These are phyloP conservation scores for Ceratobasidium sp. DNA, from an alignment of 1,284 basidiomycete species.

Conservation along the genomic window DNA sequence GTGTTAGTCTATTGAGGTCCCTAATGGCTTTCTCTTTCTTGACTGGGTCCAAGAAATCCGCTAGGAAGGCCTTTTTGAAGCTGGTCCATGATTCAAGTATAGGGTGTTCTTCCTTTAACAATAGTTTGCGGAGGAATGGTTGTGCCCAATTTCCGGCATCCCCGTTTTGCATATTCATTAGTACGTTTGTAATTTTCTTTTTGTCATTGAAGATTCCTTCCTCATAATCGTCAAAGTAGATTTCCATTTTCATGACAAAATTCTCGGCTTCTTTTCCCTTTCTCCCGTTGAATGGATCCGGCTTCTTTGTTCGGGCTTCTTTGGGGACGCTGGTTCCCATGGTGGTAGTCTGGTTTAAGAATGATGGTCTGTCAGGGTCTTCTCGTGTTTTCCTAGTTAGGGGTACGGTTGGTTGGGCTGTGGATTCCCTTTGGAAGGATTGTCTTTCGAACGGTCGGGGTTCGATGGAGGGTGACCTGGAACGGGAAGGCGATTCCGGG, in stretches of 20 bases:
- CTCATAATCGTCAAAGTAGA: slow-evolving; percentile 4
- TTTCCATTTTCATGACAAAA: background rate
- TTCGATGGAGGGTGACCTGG: background rate
- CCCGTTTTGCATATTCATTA: background rate
- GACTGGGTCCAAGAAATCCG: background rate
- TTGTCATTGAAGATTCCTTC: background rate
- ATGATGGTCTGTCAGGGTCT: background rate
- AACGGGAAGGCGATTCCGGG: background rate
- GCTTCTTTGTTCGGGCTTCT: background rate
- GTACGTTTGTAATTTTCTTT: background rate
- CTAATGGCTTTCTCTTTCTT: background rate
- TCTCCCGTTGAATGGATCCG: background rate
- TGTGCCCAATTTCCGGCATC: background rate
- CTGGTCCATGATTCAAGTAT: background rate
- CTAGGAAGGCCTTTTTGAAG: background rate
- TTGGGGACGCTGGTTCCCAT: background rate
- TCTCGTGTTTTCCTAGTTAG: background rate
- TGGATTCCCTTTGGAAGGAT: background rate
- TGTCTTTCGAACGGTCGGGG: background rate
- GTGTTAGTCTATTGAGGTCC: background rate
- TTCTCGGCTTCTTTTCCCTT: background rate
- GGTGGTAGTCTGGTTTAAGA: background rate
- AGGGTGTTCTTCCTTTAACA: background rate
- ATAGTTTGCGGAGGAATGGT: background rate
- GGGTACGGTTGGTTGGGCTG: background rate